phyloP scores from a whole-genome alignment of 2,329 filamentous ascomycete genomes.

The Thyridium curvatum region DNA sequence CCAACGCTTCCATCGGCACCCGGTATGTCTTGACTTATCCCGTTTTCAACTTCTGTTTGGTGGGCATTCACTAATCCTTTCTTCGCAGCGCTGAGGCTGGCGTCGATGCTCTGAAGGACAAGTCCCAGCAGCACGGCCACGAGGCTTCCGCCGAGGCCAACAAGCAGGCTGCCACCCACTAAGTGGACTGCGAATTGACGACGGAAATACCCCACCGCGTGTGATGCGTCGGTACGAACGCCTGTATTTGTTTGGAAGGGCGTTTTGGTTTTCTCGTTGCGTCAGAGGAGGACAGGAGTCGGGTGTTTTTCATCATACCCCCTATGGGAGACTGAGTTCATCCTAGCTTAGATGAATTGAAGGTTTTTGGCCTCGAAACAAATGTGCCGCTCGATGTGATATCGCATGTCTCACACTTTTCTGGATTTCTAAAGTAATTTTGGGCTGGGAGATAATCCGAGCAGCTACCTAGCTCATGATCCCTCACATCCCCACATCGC shows the following conservation, averaged over 20 bases:
- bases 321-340: not conserved
- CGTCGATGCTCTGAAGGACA: slow-evolving; percentile 26
- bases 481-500: too few relatives aligned
- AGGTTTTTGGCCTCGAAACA: not conserved
- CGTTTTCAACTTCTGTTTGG: too few relatives aligned
- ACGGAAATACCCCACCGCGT: slow-evolving; percentile 1
- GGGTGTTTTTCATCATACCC: too few relatives aligned
- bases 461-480: too few relatives aligned
- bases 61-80: slow-evolving; percentile 5
- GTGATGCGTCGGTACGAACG: not conserved
- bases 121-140: slow-evolving; percentile 21
- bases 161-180: slow-evolving; percentile 31
- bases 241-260: slow-evolving; percentile 1
- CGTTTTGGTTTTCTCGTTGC: not conserved
- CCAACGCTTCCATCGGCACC: slow-evolving; percentile 35
- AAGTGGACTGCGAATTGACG: slow-evolving; percentile 12
- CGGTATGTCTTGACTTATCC: slow-evolving; percentile 24
- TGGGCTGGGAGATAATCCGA: too few relatives aligned
- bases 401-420: too few relatives aligned
- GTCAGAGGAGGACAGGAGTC: too few relatives aligned
- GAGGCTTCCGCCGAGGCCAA: slow-evolving; percentile 27
- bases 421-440: too few relatives aligned
- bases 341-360: not conserved
- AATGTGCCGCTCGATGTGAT: not conserved
- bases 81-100: slow-evolving; percentile 18